Evolutionary conservation across 768 basidiomycete genomes (phyloP).

Genomic region (Trametes sanguinea): DNA sequence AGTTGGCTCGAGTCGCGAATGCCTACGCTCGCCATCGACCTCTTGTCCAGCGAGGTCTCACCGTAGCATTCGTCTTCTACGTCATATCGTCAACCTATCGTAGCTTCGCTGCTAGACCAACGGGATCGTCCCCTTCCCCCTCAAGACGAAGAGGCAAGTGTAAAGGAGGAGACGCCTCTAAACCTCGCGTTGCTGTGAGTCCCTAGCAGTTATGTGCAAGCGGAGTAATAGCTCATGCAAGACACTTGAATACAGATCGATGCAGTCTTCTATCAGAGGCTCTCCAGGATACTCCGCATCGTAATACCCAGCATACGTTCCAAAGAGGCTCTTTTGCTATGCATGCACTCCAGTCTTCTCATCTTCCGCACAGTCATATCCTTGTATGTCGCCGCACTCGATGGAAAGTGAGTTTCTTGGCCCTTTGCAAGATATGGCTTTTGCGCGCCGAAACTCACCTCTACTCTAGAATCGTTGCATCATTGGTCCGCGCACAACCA

Average conservation of each 20-base stretch:
- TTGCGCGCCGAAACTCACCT: neutral
- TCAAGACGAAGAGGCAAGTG: conserved; percentile 38
- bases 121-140: conserved; percentile 26
- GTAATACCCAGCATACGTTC: conserved; percentile 85
- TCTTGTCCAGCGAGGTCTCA: conserved; percentile 69
- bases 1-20: conserved; percentile 46
- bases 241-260: conserved; percentile 62
- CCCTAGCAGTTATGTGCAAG: neutral
- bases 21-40: conserved; percentile 70
- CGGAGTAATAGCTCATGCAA: neutral
- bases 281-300: conserved; percentile 77
- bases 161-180: conserved; percentile 44
- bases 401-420: conserved; percentile 69
- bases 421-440: neutral
- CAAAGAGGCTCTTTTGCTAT: conserved; percentile 84
- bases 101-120: conserved; percentile 49
- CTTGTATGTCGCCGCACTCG: conserved; percentile 90
- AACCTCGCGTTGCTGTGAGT: conserved; percentile 64
- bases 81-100: conserved; percentile 65
- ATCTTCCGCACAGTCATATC: conserved; percentile 90
- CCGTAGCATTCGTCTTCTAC: conserved; percentile 68
- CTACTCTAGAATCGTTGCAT: conserved; percentile 80
- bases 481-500: conserved; percentile 85
- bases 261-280: conserved; percentile 82
- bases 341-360: conserved; percentile 87